These are phyloP conservation scores for Xylaria sp. DNA, from an alignment of 2,329 filamentous ascomycete genomes.

Conservation along the genomic window DNA sequence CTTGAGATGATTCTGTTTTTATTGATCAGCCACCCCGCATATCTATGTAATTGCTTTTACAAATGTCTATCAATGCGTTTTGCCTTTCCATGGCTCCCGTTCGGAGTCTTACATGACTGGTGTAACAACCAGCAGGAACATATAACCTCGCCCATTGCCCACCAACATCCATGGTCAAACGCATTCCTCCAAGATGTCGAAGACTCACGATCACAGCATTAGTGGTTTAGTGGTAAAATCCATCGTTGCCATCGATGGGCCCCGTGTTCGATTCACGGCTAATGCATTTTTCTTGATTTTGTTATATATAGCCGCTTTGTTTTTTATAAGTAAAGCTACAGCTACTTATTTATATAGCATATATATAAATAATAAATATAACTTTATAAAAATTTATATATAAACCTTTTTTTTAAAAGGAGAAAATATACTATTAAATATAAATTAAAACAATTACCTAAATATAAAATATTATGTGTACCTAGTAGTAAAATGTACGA, in stretches of 20 bases:
- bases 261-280: conserved; percentile 54
- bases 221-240: conserved; percentile 61
- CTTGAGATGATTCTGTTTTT: no score
- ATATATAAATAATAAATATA: no score
- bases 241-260: conserved; percentile 60
- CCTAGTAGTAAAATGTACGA: neutral
- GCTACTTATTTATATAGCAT: no score
- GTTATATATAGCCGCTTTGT: neutral
- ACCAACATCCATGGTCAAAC: neutral
- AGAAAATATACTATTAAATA: no score
- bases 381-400: no score
- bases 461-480: neutral
- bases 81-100: no score
- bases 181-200: neutral
- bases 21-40: no score
- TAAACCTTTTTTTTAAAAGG: no score
- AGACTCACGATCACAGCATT: conserved; percentile 31
- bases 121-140: neutral
- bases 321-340: no score
- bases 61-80: neutral
- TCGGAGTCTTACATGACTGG: neutral
- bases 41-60: neutral
- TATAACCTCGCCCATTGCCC: neutral
- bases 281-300: conserved; percentile 36
- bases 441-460: neutral